A percentile compares a stretch with the other conserved stretches of the same genome.
phyloP scores from a whole-genome alignment of 352 stramenopile genomes.

The Globisporangium parvum region DNA sequence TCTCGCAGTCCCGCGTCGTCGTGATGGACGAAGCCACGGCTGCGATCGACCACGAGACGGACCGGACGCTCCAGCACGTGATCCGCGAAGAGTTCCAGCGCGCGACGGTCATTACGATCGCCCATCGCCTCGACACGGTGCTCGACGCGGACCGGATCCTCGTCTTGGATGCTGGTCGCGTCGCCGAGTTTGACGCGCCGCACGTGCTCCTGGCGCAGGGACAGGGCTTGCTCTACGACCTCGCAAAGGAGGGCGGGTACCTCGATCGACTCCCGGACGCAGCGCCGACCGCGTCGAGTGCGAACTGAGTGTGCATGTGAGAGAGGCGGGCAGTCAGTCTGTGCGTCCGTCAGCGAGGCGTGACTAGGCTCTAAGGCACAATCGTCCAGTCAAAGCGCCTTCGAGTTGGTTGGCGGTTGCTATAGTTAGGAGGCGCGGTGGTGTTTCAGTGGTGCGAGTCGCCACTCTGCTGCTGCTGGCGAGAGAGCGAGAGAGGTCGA shows the following conservation, averaged over 20 bases:
- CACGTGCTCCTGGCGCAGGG: conserved; percentile 42
- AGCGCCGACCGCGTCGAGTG: neutral
- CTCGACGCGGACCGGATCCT: conserved; percentile 96
- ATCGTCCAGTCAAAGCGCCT: too few species aligned
- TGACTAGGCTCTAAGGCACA: too few species aligned
- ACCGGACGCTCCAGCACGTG: conserved; percentile 59
- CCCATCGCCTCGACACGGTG: conserved; percentile 96
- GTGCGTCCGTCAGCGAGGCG: too few species aligned
- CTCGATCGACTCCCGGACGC: conserved; percentile 19
- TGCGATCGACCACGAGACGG: conserved; percentile 80
- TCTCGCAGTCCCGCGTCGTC: conserved; percentile 85
- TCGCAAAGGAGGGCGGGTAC: conserved; percentile 34
- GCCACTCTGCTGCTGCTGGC: neutral
- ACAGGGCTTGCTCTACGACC: conserved; percentile 31
- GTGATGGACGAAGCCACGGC: conserved; percentile 85
- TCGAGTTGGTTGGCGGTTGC: too few species aligned
- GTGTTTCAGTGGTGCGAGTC: neutral
- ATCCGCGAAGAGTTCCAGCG: conserved; percentile 86
- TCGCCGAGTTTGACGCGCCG: conserved; percentile 85
- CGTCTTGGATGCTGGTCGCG: conserved; percentile 90
- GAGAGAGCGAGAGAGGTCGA: neutral
- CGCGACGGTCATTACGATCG: conserved; percentile 95
- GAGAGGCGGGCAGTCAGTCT: too few species aligned
- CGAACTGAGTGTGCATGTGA: too few species aligned
- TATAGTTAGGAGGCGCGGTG: too few species aligned